phyloP scores from a whole-genome alignment of 805 yeast genomes.

The Cyberlindnera suaveolens region DNA sequence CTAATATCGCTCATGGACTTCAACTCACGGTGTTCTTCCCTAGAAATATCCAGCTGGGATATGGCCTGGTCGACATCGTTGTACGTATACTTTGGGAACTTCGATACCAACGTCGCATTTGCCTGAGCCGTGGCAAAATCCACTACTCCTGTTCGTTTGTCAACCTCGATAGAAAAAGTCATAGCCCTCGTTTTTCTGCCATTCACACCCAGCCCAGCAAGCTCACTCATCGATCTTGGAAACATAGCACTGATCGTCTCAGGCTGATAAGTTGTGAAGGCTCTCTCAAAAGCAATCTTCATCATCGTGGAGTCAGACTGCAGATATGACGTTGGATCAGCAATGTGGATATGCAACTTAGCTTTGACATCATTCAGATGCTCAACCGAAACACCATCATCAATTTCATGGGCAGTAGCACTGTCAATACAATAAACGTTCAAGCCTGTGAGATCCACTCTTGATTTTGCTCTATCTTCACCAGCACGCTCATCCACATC shows the following conservation, averaged over 20 bases:
- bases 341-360: conserved; percentile 65
- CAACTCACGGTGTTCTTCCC: conserved; percentile 29
- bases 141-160: conserved; percentile 19
- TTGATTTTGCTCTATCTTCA: conserved; percentile 17
- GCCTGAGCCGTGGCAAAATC: conserved; percentile 27
- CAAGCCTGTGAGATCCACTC: conserved; percentile 38
- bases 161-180: conserved; percentile 33
- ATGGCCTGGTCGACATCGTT: conserved; percentile 51
- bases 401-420: conserved; percentile 78
- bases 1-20: conserved; percentile 29
- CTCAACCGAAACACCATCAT: conserved; percentile 79
- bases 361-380: conserved; percentile 25
- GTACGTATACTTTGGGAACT: conserved; percentile 56
- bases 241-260: conserved; percentile 63
- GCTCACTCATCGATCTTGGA: conserved; percentile 47
- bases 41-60: conserved; percentile 6
- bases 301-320: conserved; percentile 30
- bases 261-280: conserved; percentile 69
- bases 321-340: conserved; percentile 77
- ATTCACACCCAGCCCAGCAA: conserved; percentile 46
- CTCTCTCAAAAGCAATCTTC: conserved; percentile 52
- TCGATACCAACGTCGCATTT: conserved; percentile 35
- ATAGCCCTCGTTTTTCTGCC: conserved; percentile 40
- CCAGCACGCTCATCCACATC: conserved; percentile 17
- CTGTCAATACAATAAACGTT: conserved; percentile 82